Conservation (phyloP, 208 protist genomes). For the Leishmania gerbilli region DNA sequence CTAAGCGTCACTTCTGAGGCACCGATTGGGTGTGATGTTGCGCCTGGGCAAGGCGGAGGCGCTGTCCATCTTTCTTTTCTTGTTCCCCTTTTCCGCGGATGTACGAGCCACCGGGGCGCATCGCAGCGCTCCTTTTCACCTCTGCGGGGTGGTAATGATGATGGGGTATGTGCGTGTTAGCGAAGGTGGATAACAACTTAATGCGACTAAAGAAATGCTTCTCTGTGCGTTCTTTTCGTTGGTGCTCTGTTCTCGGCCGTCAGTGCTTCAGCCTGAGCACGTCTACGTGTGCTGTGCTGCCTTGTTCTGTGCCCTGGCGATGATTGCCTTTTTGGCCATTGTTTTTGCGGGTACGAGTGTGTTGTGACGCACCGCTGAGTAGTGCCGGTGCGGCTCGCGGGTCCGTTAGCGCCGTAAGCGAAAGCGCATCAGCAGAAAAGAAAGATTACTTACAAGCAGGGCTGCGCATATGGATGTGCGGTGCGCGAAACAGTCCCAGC, state of each 20-base stretch:
- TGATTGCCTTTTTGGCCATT: background rate
- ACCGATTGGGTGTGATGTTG: too few species aligned
- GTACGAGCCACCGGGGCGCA: background rate
- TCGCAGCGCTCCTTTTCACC: background rate
- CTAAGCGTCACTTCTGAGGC: background rate
- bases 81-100: background rate
- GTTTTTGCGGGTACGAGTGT: background rate
- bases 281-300: background rate
- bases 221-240: slow-evolving; percentile 2
- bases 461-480: background rate
- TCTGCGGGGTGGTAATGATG: background rate
- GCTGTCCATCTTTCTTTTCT: background rate
- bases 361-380: background rate
- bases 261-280: background rate
- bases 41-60: background rate
- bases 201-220: background rate
- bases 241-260: background rate
- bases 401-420: background rate
- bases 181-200: slow-evolving; percentile 9
- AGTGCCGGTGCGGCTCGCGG: background rate
- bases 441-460: background rate
- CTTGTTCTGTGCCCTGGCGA: background rate
- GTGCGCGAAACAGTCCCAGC: background rate
- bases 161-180: background rate
- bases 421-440: background rate